Percentiles rank a stretch among this genome's conserved stretches.
Evolutionary conservation across 495 filamentous ascomycete species (phyloP).

Genomic region (Margaritispora aquatica): DNA sequence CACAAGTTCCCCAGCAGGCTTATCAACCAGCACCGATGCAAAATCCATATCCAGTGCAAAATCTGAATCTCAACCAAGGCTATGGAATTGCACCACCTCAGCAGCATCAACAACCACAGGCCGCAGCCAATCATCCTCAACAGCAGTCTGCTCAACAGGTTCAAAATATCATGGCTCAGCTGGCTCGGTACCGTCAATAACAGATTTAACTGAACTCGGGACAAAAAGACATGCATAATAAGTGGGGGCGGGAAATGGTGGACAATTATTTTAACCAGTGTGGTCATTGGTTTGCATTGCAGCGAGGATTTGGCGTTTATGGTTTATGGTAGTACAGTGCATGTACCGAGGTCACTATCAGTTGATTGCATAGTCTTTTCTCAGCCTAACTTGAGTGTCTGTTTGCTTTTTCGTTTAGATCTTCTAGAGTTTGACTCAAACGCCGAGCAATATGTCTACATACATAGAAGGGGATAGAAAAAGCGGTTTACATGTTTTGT

Average conservation of each 20-base stretch:
- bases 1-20: slow-evolving; percentile 20
- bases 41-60: slow-evolving; percentile 12
- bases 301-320: neutral
- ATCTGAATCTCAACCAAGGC: neutral
- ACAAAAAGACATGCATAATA: neutral
- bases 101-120: neutral
- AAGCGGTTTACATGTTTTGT: neutral
- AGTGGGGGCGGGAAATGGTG: no score
- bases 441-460: neutral
- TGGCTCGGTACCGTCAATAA: slow-evolving; percentile 40
- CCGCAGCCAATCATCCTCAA: no score
- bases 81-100: neutral
- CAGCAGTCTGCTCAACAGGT: slow-evolving; percentile 32
- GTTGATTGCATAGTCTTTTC: neutral
- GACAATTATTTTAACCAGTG: neutral
- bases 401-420: no score
- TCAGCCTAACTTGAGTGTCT: neutral
- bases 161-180: slow-evolving; percentile 43
- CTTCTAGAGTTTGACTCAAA: neutral
- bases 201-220: neutral
- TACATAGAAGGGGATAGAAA: neutral
- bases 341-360: neutral
- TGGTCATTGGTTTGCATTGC: neutral
- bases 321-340: neutral
- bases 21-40: slow-evolving; percentile 16